Conservation (phyloP, 2,329 filamentous ascomycete species). For the Hymenoscyphus occultus region DNA sequence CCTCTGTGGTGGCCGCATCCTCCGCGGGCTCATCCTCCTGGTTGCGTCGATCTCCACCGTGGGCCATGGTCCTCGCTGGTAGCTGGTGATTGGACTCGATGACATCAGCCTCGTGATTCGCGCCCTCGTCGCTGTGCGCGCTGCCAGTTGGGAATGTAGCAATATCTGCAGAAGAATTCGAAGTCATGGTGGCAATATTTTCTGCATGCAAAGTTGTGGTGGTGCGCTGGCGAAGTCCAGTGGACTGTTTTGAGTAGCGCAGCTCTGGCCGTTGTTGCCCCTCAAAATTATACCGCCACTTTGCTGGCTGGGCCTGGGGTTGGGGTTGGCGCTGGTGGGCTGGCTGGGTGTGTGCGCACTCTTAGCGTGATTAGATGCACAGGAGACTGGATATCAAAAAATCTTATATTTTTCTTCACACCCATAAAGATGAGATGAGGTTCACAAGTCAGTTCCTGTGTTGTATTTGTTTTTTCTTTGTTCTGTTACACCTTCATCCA, state of each 20-base stretch:
- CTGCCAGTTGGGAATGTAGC: constrained; percentile 14
- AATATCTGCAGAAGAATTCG: constrained; percentile 23
- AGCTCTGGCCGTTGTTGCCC: not conserved
- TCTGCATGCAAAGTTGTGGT: constrained; percentile 19
- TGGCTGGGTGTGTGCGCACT: too few species aligned
- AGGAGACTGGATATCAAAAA: too few species aligned
- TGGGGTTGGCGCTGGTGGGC: too few species aligned
- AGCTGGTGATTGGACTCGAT: constrained; percentile 31
- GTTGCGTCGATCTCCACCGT: constrained; percentile 17
- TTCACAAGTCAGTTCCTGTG: too few species aligned
- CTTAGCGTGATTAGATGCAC: too few species aligned
- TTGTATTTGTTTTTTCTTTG: too few species aligned
- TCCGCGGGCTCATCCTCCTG: constrained; percentile 39
- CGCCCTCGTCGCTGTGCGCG: constrained; percentile 14
- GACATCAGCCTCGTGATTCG: constrained; percentile 22
- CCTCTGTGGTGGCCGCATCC: constrained; percentile 61
- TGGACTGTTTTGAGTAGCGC: not conserved
- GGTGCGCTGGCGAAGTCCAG: constrained; percentile 8
- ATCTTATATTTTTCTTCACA: too few species aligned
- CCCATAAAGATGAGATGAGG: too few species aligned
- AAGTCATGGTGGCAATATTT: constrained; percentile 23
- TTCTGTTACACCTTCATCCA: too few species aligned
- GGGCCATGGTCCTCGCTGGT: constrained; percentile 27
- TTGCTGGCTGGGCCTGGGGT: too few species aligned
- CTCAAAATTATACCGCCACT: not conserved